Evolutionary conservation across 768 basidiomycete species (phyloP).

Genomic region (Mycena epipterygia): DNA sequence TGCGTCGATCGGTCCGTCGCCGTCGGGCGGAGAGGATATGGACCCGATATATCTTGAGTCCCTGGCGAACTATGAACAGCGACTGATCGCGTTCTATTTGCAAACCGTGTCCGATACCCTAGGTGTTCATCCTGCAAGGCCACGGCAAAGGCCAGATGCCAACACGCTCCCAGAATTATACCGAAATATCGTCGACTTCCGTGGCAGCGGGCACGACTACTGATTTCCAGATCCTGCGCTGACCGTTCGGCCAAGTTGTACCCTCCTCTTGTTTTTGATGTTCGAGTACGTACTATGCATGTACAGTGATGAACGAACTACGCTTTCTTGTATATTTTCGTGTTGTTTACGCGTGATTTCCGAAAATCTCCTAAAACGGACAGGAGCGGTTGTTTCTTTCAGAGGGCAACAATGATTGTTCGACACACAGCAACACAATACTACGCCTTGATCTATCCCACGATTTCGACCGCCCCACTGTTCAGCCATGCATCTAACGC

Average conservation of each 20-base stretch:
- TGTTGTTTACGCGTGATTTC: neutral
- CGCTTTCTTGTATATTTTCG: no score
- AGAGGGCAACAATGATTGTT: neutral
- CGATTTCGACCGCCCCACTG: constrained; percentile 72
- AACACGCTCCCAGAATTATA: constrained; percentile 16
- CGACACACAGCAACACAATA: neutral
- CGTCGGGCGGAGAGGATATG: neutral
- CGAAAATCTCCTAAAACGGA: constrained; percentile 6
- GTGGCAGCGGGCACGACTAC: neutral
- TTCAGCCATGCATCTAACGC: constrained; percentile 79
- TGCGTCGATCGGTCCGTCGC: neutral
- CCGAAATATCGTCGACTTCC: constrained; percentile 10
- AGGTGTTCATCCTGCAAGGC: constrained; percentile 13
- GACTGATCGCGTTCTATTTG: constrained; percentile 26
- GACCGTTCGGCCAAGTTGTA: no score
- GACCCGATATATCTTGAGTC: constrained; percentile 2
- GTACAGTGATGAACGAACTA: no score
- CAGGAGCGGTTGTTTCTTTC: constrained; percentile 6
- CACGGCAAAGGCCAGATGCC: constrained; percentile 6
- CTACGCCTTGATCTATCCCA: constrained; percentile 33
- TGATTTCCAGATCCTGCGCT: neutral
- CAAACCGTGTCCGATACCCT: constrained; percentile 19
- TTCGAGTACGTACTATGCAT: no score
- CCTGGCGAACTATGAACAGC: constrained; percentile 11
- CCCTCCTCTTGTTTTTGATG: no score